These are phyloP conservation scores for Achaetomiella virescens DNA, from an alignment of 495 filamentous ascomycete genomes.

Conservation along the genomic window DNA sequence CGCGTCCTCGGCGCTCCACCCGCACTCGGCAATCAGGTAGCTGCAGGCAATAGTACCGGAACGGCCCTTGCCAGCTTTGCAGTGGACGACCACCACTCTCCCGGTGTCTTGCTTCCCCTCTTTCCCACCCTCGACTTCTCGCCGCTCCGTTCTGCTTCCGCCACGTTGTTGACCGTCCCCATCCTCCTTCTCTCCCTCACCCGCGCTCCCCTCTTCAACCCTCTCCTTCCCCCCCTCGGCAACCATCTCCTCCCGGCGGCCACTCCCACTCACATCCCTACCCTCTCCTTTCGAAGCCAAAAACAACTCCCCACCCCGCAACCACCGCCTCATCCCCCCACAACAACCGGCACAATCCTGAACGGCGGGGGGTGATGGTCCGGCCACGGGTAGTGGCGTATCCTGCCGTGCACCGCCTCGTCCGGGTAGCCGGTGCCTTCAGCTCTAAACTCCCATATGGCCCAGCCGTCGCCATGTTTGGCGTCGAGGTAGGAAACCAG, in stretches of 20 bases:
- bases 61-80: conserved; percentile 93
- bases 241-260: not conserved
- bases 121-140: not conserved
- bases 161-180: conserved; percentile 9
- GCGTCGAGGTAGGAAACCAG: conserved; percentile 80
- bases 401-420: conserved; percentile 71
- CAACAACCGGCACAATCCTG: conserved; percentile 73
- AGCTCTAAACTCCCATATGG: conserved; percentile 94
- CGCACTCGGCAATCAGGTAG: conserved; percentile 85
- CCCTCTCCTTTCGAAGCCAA: not conserved
- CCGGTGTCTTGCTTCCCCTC: conserved; percentile 19
- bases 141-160: conserved; percentile 17
- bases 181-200: conserved; percentile 6
- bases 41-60: conserved; percentile 83
- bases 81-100: conserved; percentile 85
- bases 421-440: conserved; percentile 96
- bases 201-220: not conserved
- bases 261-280: not conserved
- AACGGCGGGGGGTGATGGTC: conserved; percentile 98
- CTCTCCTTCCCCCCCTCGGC: not conserved
- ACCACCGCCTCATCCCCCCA: conserved; percentile 89
- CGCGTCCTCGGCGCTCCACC: conserved; percentile 75
- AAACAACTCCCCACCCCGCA: conserved; percentile 47
- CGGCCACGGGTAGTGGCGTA: conserved; percentile 90
- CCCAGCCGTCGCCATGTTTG: conserved; percentile 77